Conservation (phyloP, 2,329 filamentous ascomycete species). For the Claviceps cyperi region DNA sequence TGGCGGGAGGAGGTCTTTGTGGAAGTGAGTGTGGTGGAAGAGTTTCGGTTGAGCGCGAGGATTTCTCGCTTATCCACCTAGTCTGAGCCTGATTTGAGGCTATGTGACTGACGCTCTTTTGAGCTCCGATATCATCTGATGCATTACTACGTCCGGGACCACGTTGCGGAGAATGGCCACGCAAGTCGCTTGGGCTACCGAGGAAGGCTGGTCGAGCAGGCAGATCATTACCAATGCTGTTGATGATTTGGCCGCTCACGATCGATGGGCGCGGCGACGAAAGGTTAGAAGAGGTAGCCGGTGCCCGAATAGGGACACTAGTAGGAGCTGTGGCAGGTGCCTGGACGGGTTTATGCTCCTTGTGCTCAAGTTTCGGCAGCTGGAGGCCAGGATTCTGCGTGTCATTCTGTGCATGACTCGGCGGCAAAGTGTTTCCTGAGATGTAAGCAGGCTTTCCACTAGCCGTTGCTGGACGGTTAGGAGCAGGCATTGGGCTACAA, state of each 20-base stretch:
- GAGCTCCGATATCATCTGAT: background rate
- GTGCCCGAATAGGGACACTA: background rate
- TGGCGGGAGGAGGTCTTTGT: background rate
- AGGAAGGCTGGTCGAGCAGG: background rate
- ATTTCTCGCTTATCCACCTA: no score
- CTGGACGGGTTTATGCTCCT: background rate
- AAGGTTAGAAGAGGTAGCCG: background rate
- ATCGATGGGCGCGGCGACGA: background rate
- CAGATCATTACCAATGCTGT: background rate
- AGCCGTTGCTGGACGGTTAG: background rate
- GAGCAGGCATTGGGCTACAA: background rate
- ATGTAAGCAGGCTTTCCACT: constrained; percentile 9
- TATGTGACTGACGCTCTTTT: background rate
- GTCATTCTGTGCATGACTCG: background rate
- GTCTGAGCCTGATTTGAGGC: background rate
- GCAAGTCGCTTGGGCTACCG: background rate
- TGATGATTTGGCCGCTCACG: background rate
- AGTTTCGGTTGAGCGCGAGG: background rate
- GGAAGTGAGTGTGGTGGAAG: background rate
- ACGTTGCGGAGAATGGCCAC: background rate
- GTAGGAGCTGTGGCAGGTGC: background rate
- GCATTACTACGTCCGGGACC: background rate
- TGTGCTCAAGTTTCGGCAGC: background rate
- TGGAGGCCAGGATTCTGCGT: background rate
- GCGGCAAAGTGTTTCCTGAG: constrained; percentile 5